Evolutionary conservation across 176 grass and related monocot species (phyloP).

Genomic region (Leersia perrieri): DNA sequence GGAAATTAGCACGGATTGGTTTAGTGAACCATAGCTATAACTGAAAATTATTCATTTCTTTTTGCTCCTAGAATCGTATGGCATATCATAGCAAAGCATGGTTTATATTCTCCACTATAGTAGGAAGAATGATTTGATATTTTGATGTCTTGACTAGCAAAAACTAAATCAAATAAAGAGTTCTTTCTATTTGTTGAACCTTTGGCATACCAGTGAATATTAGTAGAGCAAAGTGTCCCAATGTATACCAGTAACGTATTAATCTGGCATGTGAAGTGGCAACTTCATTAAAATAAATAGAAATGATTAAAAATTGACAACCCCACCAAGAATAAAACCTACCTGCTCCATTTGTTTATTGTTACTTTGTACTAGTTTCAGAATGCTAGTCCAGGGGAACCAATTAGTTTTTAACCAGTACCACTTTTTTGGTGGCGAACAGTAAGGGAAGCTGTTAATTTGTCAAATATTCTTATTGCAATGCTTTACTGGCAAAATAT

Average conservation of each 20-base stretch:
- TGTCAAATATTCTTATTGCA: slow-evolving; percentile 5
- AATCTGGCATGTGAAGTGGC: neutral
- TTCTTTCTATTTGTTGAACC: neutral
- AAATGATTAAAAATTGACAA: slow-evolving; percentile 9
- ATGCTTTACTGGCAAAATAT: neutral
- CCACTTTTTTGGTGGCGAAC: neutral
- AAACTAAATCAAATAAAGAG: neutral
- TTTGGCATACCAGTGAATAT: neutral
- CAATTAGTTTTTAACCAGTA: neutral
- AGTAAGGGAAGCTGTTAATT: neutral
- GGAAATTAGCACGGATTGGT: neutral
- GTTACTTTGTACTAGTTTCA: neutral
- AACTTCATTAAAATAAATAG: neutral
- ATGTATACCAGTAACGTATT: neutral
- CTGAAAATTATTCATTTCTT: neutral
- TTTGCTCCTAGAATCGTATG: neutral
- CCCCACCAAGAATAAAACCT: neutral
- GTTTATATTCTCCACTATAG: neutral
- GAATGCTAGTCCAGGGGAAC: neutral
- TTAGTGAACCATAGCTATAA: neutral
- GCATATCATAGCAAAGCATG: neutral
- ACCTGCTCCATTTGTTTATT: neutral
- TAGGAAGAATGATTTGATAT: neutral
- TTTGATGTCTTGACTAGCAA: neutral
- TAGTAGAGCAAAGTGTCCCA: neutral